A percentile compares a stretch with the other conserved stretches of the same genome.
These are phyloP conservation scores for Paecilomyces niveus DNA, from an alignment of 2,329 filamentous ascomycete species.

Conservation along the genomic window DNA sequence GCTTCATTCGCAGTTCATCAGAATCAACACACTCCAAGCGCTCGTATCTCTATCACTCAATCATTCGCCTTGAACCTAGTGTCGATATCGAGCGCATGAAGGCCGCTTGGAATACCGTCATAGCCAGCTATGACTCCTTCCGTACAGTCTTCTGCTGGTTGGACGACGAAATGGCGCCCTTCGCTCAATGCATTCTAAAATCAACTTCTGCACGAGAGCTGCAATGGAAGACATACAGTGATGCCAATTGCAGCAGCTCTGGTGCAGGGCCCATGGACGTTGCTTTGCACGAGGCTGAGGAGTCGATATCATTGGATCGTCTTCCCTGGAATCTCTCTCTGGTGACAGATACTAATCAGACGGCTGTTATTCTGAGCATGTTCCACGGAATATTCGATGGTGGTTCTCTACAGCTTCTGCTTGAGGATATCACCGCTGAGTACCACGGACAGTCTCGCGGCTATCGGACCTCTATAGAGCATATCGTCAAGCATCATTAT, in stretches of 20 bases:
- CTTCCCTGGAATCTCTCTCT: slow-evolving; percentile 19
- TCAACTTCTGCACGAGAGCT: slow-evolving; percentile 5
- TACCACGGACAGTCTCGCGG: slow-evolving; percentile 9
- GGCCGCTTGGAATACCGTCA: slow-evolving; percentile 16
- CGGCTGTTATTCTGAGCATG: slow-evolving; percentile 23
- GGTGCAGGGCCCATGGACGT: slow-evolving; percentile 9
- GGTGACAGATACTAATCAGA: slow-evolving; percentile 3
- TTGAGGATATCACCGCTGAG: slow-evolving; percentile 21
- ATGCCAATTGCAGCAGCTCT: slow-evolving; percentile 10
- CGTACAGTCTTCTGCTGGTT: slow-evolving; percentile 24
- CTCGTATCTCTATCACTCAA: slow-evolving; percentile 26
- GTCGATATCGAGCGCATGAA: slow-evolving; percentile 17
- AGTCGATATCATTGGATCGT: slow-evolving; percentile 10
- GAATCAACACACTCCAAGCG: slow-evolving; percentile 8
- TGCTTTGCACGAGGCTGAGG: slow-evolving; percentile 13
- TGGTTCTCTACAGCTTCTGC: slow-evolving; percentile 26
- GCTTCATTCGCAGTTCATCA: slow-evolving; percentile 19
- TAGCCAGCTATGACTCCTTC: slow-evolving; percentile 23
- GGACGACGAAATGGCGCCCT: slow-evolving; percentile 27
- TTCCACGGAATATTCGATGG: slow-evolving; percentile 34
- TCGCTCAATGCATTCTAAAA: slow-evolving; percentile 25
- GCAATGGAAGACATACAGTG: slow-evolving; percentile 11
- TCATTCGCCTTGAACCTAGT: slow-evolving; percentile 15
- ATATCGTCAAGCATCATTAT: slow-evolving; percentile 20
- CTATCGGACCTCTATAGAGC: slow-evolving; percentile 15